These are phyloP conservation scores for Cyclostephanos tholiformis DNA, from an alignment of 108 stramenopile genomes.

Conservation along the genomic window DNA sequence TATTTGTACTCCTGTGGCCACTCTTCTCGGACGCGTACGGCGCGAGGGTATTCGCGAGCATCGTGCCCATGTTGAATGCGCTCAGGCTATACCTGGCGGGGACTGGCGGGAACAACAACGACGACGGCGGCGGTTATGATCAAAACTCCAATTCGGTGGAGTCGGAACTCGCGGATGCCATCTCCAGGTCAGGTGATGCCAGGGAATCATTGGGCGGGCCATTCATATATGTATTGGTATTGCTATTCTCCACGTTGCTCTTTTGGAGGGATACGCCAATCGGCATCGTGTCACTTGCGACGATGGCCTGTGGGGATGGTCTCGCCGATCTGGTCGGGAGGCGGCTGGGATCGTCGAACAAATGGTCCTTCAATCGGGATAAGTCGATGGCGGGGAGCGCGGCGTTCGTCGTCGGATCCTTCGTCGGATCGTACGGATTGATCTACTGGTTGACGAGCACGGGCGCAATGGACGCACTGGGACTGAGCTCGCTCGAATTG, in stretches of 20 bases:
- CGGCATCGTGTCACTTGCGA: slow-evolving; percentile 62
- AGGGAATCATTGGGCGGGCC: slow-evolving; percentile 79
- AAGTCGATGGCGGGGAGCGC: slow-evolving; percentile 75
- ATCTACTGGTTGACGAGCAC: slow-evolving; percentile 51
- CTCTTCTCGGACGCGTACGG: slow-evolving; percentile 69
- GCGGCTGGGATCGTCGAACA: slow-evolving; percentile 61
- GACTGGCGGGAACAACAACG: slow-evolving; percentile 15
- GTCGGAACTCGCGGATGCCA: slow-evolving; percentile 61
- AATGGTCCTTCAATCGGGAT: slow-evolving; percentile 63
- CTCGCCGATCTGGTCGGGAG: slow-evolving; percentile 83
- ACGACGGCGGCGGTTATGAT: too few relatives aligned
- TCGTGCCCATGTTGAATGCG: slow-evolving; percentile 61
- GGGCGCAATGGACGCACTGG: slow-evolving; percentile 50
- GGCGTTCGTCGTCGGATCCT: slow-evolving; percentile 60
- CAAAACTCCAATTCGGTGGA: slow-evolving; percentile 27
- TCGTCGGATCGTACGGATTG: slow-evolving; percentile 52
- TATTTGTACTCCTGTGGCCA: slow-evolving; percentile 75
- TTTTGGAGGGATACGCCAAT: slow-evolving; percentile 66
- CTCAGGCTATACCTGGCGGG: slow-evolving; percentile 64
- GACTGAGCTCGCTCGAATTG: slow-evolving; percentile 32
- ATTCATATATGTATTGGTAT: slow-evolving; percentile 72
- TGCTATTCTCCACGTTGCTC: slow-evolving; percentile 55
- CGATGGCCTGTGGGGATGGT: slow-evolving; percentile 87
- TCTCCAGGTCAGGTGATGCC: slow-evolving; percentile 70
- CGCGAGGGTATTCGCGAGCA: slow-evolving; percentile 65